Percentiles rank a stretch among this genome's conserved stretches.
Evolutionary conservation across 2,329 filamentous ascomycete genomes (phyloP).

Genomic region (Penicillium hordei): DNA sequence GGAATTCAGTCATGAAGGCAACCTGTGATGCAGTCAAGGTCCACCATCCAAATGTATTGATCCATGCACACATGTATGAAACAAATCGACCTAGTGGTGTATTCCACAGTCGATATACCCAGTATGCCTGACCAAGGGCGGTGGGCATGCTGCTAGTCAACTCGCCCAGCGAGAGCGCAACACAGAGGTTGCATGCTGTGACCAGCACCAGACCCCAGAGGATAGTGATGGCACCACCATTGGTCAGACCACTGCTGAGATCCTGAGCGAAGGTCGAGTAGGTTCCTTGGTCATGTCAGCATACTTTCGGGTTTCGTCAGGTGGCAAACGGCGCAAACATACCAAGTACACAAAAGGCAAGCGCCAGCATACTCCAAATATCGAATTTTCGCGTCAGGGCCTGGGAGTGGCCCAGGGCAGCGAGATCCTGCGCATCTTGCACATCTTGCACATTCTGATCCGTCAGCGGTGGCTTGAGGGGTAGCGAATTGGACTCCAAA

Average conservation of each 20-base stretch:
- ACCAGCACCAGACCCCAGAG: slow-evolving; percentile 59
- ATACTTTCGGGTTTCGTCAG: background rate
- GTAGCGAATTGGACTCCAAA: slow-evolving; percentile 28
- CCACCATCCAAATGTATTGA: slow-evolving; percentile 62
- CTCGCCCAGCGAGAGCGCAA: slow-evolving; percentile 57
- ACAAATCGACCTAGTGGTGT: slow-evolving; percentile 48
- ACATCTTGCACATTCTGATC: slow-evolving; percentile 35
- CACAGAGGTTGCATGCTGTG: slow-evolving; percentile 54
- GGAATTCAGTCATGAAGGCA: slow-evolving; percentile 60
- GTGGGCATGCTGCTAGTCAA: slow-evolving; percentile 61
- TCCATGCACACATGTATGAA: slow-evolving; percentile 61
- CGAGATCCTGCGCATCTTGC: slow-evolving; percentile 42
- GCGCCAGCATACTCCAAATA: slow-evolving; percentile 57
- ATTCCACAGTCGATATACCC: slow-evolving; percentile 50
- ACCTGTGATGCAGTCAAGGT: slow-evolving; percentile 56
- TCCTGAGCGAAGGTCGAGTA: slow-evolving; percentile 60
- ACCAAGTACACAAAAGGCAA: slow-evolving; percentile 58
- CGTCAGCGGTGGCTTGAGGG: slow-evolving; percentile 29
- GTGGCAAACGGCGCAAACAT: background rate
- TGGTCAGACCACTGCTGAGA: slow-evolving; percentile 53
- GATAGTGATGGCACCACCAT: slow-evolving; percentile 55
- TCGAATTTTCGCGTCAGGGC: slow-evolving; percentile 51
- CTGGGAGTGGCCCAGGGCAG: slow-evolving; percentile 46
- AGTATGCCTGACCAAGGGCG: slow-evolving; percentile 60
- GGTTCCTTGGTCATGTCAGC: slow-evolving; percentile 39